phyloP scores from a whole-genome alignment of 2,329 filamentous ascomycete species.

The Sarocladium brachiariae region DNA sequence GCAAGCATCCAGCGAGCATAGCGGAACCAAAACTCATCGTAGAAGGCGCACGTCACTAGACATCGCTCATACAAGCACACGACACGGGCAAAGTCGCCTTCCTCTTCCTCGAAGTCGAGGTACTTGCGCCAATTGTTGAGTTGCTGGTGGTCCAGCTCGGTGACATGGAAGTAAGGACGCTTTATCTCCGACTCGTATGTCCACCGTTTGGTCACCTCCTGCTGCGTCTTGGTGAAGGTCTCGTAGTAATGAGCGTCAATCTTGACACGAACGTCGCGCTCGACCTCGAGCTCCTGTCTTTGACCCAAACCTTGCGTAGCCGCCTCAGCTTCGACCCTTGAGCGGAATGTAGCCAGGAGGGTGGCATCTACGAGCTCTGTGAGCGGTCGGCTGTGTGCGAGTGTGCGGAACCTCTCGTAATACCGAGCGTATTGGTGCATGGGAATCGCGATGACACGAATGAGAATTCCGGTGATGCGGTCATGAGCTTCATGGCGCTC shows the following conservation, averaged over 20 bases:
- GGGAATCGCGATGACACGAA: slow-evolving; percentile 78
- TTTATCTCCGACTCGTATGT: slow-evolving; percentile 93
- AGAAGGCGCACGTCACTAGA: slow-evolving; percentile 84
- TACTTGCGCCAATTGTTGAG: slow-evolving; percentile 92
- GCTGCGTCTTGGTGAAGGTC: slow-evolving; percentile 72
- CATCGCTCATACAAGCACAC: slow-evolving; percentile 91
- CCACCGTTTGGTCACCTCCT: slow-evolving; percentile 88
- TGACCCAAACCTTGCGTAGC: slow-evolving; percentile 42
- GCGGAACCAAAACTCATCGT: slow-evolving; percentile 98
- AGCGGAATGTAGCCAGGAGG: slow-evolving; percentile 54
- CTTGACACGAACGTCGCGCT: slow-evolving; percentile 72
- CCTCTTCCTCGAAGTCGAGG: slow-evolving; percentile 86
- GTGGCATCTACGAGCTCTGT: slow-evolving; percentile 59
- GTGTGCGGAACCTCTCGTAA: slow-evolving; percentile 79
- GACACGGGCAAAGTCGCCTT: slow-evolving; percentile 68
- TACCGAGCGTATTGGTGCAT: slow-evolving; percentile 95
- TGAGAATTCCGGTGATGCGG: slow-evolving; percentile 77
- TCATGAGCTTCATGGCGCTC: slow-evolving; percentile 80
- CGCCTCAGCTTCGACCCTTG: slow-evolving; percentile 64
- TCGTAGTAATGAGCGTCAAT: slow-evolving; percentile 78
- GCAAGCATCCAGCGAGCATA: slow-evolving; percentile 90
- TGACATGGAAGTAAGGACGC: slow-evolving; percentile 93
- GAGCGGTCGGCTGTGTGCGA: slow-evolving; percentile 67
- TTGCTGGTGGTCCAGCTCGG: slow-evolving; percentile 79
- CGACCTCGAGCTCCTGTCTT: slow-evolving; percentile 69